Evolutionary conservation across 1,139 yeast species (phyloP), one percentile per base, ranked within the genome.

Genomic region (Suhomyces kunorum): DNA sequence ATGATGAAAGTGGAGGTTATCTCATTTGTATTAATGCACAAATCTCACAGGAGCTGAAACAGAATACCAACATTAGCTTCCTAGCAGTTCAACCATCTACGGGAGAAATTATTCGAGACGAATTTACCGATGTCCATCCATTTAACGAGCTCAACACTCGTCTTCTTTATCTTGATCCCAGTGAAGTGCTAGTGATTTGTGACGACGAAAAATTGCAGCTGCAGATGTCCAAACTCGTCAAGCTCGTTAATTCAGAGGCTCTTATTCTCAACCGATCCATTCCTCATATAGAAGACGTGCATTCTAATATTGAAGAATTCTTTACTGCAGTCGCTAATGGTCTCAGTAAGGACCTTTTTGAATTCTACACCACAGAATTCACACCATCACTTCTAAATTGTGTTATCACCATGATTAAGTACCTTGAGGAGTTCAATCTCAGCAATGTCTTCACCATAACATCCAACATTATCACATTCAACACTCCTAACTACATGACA

Each of bases 71-170:
- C 8, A 55, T 72, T 42, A 70, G 78, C 0, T 42, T 87, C 1
- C 76, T 88, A 8, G 88, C 94, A 0, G 81, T 86, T 0, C 86
- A 86, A 46, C 82, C 92, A 0, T 68, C 81, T 3, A 83, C 92
- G 1, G 97, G 97, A 0, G 89, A 85, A 38, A 74, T 89, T 5
- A 60, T 87, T 0, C 78, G 78, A 47, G 98, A 92, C 56, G 61
- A 64, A 6, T 88, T 92, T 55, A 57, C 56, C 3, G 92, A 84
- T 52, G 69, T 71, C 22, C 61, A 66, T 3, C 60, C 78, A 18
- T 67, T 81, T 17, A 74, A 69, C 29, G 83, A 83, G 48, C 61
- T 90, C 24, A 90, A 86, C 46, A 87, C 95, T 0, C 63, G 97
- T 35, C 61, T 89, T 13, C 64, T 78, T 31, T 88, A 87, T 58